Percentiles rank a stretch among this genome's conserved stretches.
phyloP scores from a whole-genome alignment of 2,329 filamentous ascomycete species.

The Seiridium unicorne region DNA sequence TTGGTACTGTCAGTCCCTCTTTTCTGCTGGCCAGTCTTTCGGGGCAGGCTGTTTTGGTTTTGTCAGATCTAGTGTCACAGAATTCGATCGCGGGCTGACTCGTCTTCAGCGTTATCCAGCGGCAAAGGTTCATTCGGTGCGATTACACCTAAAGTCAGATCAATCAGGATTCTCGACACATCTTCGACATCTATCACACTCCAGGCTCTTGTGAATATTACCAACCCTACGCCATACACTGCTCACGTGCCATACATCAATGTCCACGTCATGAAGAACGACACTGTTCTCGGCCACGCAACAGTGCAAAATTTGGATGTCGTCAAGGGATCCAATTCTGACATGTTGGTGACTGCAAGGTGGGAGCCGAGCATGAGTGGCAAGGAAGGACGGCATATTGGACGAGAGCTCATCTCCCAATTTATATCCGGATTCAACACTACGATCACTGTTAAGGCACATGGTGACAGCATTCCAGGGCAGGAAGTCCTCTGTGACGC shows the following conservation, averaged over 20 bases:
- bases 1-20: conserved; percentile 40
- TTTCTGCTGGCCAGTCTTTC: conserved; percentile 17
- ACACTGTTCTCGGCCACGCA: conserved; percentile 72
- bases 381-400: conserved; percentile 56
- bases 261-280: conserved; percentile 73
- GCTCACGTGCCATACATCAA: conserved; percentile 79
- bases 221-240: conserved; percentile 86
- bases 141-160: conserved; percentile 63
- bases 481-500: conserved; percentile 71
- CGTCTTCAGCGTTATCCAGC: conserved; percentile 53
- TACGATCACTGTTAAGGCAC: conserved; percentile 70
- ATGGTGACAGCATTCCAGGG: conserved; percentile 70
- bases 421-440: conserved; percentile 89
- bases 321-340: conserved; percentile 67
- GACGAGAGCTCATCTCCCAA: conserved; percentile 73
- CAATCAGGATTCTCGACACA: conserved; percentile 71
- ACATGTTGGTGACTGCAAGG: conserved; percentile 63
- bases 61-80: conserved; percentile 16
- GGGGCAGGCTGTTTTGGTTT: conserved; percentile 14
- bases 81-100: conserved; percentile 31
- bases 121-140: conserved; percentile 49
- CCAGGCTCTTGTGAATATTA: conserved; percentile 73
- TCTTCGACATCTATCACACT: conserved; percentile 69
- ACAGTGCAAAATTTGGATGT: conserved; percentile 64
- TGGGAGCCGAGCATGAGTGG: conserved; percentile 76